Evolutionary conservation across 306 rosid genomes (phyloP).

Genomic region (Arachis hypogaea): DNA sequence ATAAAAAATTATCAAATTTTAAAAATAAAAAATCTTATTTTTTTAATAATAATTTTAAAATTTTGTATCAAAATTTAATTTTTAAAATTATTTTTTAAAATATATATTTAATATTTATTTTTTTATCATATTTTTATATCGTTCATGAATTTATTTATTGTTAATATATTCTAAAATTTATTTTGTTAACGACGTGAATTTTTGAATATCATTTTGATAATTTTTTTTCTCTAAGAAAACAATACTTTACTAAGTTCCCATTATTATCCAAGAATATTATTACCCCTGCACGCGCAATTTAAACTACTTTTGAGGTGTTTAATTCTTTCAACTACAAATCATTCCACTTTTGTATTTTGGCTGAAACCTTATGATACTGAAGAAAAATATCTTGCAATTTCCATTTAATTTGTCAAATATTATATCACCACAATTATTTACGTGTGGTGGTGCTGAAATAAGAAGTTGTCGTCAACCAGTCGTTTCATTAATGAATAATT

Average conservation of each 20-base stretch:
- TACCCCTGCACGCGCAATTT: background rate
- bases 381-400: background rate
- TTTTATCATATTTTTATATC: too few species aligned
- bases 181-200: too few species aligned
- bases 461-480: background rate
- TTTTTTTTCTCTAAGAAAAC: too few species aligned
- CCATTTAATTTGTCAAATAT: background rate
- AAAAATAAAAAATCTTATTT: too few species aligned
- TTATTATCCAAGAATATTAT: background rate
- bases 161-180: too few species aligned
- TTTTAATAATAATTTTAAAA: too few species aligned
- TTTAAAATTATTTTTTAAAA: too few species aligned
- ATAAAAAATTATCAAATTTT: too few species aligned
- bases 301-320: background rate
- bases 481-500: background rate
- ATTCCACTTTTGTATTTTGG: background rate
- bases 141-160: too few species aligned
- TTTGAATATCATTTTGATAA: too few species aligned
- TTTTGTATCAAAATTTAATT: too few species aligned
- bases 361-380: background rate
- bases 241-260: background rate
- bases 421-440: slow-evolving; percentile 6
- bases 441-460: slow-evolving; percentile 27
- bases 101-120: too few species aligned
- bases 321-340: background rate